phyloP scores from a whole-genome alignment of 2,329 filamentous ascomycete species.

The Pleoardoris graminearum region DNA sequence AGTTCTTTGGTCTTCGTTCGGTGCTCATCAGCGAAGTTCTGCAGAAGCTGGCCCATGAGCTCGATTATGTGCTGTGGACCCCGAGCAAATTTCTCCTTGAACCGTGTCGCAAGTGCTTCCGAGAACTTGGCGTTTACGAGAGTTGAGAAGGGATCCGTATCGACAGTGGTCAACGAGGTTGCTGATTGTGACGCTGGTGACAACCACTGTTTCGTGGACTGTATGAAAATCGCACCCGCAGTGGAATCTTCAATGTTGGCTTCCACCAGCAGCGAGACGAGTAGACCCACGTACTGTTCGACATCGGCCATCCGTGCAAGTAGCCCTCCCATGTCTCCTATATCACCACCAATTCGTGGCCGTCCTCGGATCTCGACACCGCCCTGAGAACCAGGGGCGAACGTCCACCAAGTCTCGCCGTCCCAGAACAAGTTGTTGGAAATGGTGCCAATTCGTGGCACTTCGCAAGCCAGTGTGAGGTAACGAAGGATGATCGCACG shows the following conservation, averaged over 20 bases:
- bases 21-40: slow-evolving; percentile 47
- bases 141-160: slow-evolving; percentile 50
- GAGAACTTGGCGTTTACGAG: slow-evolving; percentile 65
- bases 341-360: slow-evolving; percentile 83
- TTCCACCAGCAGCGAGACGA: slow-evolving; percentile 48
- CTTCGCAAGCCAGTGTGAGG: slow-evolving; percentile 59
- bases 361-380: slow-evolving; percentile 56
- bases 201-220: slow-evolving; percentile 63
- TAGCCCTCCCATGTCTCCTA: slow-evolving; percentile 71
- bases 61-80: slow-evolving; percentile 67
- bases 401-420: slow-evolving; percentile 60
- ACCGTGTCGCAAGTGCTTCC: slow-evolving; percentile 65
- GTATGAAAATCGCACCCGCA: slow-evolving; percentile 62
- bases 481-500: slow-evolving; percentile 47
- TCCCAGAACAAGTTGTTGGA: slow-evolving; percentile 60
- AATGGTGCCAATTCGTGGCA: slow-evolving; percentile 55
- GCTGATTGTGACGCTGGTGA: slow-evolving; percentile 17
- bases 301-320: slow-evolving; percentile 57
- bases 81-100: slow-evolving; percentile 65
- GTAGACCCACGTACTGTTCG: slow-evolving; percentile 27
- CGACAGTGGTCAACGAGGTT: slow-evolving; percentile 30
- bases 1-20: slow-evolving; percentile 48
- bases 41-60: slow-evolving; percentile 64
- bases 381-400: slow-evolving; percentile 50
- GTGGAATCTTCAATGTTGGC: slow-evolving; percentile 60